Conservation (phyloP, 257 asterid genomes). For the Ilex asprella region DNA sequence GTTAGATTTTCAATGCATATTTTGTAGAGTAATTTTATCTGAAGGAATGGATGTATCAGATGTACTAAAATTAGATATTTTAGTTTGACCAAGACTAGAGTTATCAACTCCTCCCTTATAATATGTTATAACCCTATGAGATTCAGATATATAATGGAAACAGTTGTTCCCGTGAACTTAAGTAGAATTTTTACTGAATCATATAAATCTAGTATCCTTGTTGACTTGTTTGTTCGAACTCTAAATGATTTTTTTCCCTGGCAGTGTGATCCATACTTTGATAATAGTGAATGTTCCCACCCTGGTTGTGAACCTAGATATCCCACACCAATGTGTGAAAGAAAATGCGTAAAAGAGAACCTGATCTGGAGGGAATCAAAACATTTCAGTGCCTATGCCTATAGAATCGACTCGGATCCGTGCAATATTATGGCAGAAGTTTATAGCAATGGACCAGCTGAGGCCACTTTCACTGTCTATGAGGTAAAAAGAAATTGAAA, state of each 20-base stretch:
- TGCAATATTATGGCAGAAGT: conserved; percentile 85
- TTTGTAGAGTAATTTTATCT: too few relatives aligned
- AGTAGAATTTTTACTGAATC: too few relatives aligned
- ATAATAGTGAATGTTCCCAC: conserved; percentile 78
- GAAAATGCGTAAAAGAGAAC: conserved; percentile 62
- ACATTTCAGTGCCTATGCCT: conserved; percentile 61
- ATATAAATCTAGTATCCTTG: not conserved
- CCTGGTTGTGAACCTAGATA: conserved; percentile 94
- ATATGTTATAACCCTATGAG: too few relatives aligned
- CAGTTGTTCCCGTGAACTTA: too few relatives aligned
- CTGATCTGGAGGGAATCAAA: conserved; percentile 63
- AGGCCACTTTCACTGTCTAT: conserved; percentile 89
- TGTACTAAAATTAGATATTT: too few relatives aligned
- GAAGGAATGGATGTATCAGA: too few relatives aligned
- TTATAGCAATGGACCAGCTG: conserved; percentile 76
- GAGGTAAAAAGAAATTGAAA: conserved; percentile 43
- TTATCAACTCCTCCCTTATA: too few relatives aligned
- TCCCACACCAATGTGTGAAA: conserved; percentile 76
- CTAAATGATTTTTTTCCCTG: conserved; percentile 11
- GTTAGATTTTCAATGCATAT: too few relatives aligned
- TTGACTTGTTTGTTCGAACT: too few relatives aligned
- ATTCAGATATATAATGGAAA: too few relatives aligned
- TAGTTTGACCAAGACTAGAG: too few relatives aligned
- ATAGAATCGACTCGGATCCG: conserved; percentile 54
- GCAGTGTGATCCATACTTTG: conserved; percentile 99